Conservation (phyloP, 768 basidiomycete genomes). For the Omphalotus guepiniiformis region DNA sequence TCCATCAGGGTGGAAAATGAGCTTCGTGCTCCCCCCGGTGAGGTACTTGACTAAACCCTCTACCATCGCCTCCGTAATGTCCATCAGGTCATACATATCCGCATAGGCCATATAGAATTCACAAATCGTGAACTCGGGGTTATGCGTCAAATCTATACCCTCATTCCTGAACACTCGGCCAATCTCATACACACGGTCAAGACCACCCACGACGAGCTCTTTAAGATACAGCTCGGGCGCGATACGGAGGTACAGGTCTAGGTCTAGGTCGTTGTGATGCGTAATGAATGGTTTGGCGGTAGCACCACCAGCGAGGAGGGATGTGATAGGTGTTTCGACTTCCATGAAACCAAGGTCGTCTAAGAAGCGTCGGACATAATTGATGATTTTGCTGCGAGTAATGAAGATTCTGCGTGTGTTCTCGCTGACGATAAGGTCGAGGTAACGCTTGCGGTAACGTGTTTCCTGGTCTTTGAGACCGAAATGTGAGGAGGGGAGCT, state of each 20-base stretch:
- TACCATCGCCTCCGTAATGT: slow-evolving; percentile 86
- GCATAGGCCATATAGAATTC: slow-evolving; percentile 99
- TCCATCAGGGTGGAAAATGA: slow-evolving; percentile 91
- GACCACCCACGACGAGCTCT: slow-evolving; percentile 93
- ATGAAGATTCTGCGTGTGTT: slow-evolving; percentile 87
- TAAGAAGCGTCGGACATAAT: slow-evolving; percentile 88
- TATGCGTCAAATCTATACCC: slow-evolving; percentile 97
- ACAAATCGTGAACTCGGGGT: slow-evolving; percentile 99
- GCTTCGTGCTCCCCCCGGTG: slow-evolving; percentile 72
- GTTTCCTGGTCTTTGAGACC: slow-evolving; percentile 98
- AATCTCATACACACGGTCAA: slow-evolving; percentile 98
- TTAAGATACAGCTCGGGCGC: slow-evolving; percentile 98
- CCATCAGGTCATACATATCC: slow-evolving; percentile 99
- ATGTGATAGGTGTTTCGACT: slow-evolving; percentile 98
- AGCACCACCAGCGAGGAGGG: slow-evolving; percentile 93
- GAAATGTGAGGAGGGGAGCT: slow-evolving; percentile 87
- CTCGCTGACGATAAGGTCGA: slow-evolving; percentile 94
- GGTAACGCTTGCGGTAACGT: slow-evolving; percentile 96
- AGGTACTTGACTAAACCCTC: slow-evolving; percentile 89
- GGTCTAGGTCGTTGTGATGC: slow-evolving; percentile 96
- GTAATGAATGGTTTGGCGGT: slow-evolving; percentile 99
- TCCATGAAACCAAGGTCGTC: slow-evolving; percentile 94
- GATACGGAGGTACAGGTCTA: slow-evolving; percentile 95
- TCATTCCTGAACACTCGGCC: slow-evolving; percentile 98
- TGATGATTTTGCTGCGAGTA: slow-evolving; percentile 84